Percentiles rank a stretch among this genome's conserved stretches.
phyloP scores from a whole-genome alignment of 345 rosid species.

The Hirschfeldia incana region DNA sequence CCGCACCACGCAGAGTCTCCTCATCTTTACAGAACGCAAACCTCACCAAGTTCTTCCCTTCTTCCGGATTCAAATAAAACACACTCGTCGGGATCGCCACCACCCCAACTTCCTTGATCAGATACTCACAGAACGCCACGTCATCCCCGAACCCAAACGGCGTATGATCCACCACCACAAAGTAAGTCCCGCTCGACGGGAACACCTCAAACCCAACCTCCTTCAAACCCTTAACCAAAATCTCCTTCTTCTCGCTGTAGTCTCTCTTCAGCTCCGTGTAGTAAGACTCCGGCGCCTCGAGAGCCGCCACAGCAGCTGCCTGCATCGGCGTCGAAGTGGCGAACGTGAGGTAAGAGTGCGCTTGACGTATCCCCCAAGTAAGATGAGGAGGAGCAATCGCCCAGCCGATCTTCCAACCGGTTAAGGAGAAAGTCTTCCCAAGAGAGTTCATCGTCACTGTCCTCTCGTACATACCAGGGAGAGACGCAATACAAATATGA shows the following conservation, averaged over 20 bases:
- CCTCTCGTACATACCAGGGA: constrained; percentile 90
- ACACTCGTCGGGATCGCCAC: constrained; percentile 91
- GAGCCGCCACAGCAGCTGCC: constrained; percentile 70
- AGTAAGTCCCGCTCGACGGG: constrained; percentile 94
- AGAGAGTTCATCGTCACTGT: constrained; percentile 90
- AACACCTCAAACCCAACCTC: constrained; percentile 86
- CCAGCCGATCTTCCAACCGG: constrained; percentile 99
- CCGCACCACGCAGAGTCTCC: constrained; percentile 74
- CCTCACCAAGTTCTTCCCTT: constrained; percentile 91
- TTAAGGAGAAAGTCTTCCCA: constrained; percentile 92
- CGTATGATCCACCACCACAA: constrained; percentile 86
- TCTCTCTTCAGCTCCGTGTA: constrained; percentile 73
- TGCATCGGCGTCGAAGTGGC: constrained; percentile 88
- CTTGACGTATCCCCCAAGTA: constrained; percentile 91
- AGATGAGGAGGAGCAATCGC: constrained; percentile 87
- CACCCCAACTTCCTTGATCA: constrained; percentile 93
- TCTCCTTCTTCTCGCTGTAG: constrained; percentile 73
- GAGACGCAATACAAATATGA: constrained; percentile 88
- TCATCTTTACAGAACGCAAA: constrained; percentile 97
- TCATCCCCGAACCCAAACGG: constrained; percentile 80
- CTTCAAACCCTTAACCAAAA: constrained; percentile 77
- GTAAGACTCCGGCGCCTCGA: constrained; percentile 78
- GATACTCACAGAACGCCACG: constrained; percentile 80
- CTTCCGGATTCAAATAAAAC: constrained; percentile 89
- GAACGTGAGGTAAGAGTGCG: constrained; percentile 87